Evolutionary conservation across 805 yeast species (phyloP).

Genomic region (Saccharomycopsis malanga): DNA sequence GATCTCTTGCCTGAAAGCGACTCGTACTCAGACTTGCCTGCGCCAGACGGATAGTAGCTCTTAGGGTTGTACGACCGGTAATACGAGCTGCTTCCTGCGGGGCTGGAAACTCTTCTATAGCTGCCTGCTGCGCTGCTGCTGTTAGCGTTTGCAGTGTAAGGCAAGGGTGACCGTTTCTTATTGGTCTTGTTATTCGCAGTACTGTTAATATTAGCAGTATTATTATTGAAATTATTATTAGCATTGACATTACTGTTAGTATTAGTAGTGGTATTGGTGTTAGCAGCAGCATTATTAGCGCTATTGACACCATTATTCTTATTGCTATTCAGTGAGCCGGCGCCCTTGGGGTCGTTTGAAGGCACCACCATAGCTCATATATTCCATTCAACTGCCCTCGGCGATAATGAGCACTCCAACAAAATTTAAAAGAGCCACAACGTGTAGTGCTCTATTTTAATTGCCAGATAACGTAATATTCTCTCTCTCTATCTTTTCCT

Average conservation of each 20-base stretch:
- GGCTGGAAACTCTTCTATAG: slow-evolving; percentile 6
- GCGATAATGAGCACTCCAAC: too few relatives aligned
- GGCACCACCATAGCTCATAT: not conserved
- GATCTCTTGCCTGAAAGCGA: not conserved
- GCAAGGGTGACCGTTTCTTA: slow-evolving; percentile 6
- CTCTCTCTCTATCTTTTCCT: too few relatives aligned
- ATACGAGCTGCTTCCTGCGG: slow-evolving; percentile 1
- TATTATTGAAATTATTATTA: not conserved
- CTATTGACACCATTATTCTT: too few relatives aligned
- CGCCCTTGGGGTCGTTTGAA: slow-evolving; percentile 7
- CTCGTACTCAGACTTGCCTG: not conserved
- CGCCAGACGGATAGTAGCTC: not conserved
- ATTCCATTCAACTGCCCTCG: too few relatives aligned
- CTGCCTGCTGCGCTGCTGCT: not conserved
- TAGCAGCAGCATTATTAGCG: not conserved
- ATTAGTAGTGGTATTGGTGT: not conserved
- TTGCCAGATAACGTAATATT: too few relatives aligned
- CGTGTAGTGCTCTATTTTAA: too few relatives aligned
- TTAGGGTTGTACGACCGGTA: not conserved
- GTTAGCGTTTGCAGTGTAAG: slow-evolving; percentile 1
- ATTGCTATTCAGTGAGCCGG: slow-evolving; percentile 5
- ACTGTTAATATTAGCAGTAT: not conserved
- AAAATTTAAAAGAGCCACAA: too few relatives aligned
- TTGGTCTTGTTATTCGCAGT: not conserved
- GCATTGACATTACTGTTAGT: slow-evolving; percentile 4